phyloP scores from a whole-genome alignment of 805 yeast species.

The Yarrowia sp. region DNA sequence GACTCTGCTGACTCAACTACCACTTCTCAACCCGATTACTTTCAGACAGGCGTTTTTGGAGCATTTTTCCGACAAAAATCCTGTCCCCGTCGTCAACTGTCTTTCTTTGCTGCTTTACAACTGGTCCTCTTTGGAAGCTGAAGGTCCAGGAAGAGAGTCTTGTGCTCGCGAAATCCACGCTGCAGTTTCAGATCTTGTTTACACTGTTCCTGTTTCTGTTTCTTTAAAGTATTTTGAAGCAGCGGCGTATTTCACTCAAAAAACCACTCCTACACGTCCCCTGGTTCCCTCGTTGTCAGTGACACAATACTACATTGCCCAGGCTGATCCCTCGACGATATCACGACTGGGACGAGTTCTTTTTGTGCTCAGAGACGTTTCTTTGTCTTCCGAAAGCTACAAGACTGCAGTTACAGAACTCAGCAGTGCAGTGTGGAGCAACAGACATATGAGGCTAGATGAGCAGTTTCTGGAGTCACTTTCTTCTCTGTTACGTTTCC shows the following conservation, averaged over 20 bases:
- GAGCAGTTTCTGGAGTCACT: neutral
- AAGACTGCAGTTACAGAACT: neutral
- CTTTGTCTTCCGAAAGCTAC: neutral
- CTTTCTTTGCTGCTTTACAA: neutral
- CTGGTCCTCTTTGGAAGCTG: neutral
- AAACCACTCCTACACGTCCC: neutral
- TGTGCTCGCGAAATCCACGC: neutral
- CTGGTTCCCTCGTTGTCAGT: neutral
- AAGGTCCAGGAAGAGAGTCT: neutral
- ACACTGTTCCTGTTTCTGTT: neutral
- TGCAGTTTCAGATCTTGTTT: neutral
- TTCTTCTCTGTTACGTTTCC: neutral
- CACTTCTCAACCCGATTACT: neutral
- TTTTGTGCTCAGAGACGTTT: neutral
- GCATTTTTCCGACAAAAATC: too few species aligned
- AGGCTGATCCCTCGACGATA: neutral
- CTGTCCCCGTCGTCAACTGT: too few species aligned
- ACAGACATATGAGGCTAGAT: neutral
- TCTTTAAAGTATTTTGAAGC: neutral
- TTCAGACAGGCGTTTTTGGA: neutral
- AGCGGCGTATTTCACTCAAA: neutral
- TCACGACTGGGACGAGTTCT: neutral
- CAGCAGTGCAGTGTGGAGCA: neutral
- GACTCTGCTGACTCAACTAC: neutral
- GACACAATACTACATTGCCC: neutral